Evolutionary conservation across 805 yeast genomes (phyloP).

Genomic region (Deakozyma indianensis): DNA sequence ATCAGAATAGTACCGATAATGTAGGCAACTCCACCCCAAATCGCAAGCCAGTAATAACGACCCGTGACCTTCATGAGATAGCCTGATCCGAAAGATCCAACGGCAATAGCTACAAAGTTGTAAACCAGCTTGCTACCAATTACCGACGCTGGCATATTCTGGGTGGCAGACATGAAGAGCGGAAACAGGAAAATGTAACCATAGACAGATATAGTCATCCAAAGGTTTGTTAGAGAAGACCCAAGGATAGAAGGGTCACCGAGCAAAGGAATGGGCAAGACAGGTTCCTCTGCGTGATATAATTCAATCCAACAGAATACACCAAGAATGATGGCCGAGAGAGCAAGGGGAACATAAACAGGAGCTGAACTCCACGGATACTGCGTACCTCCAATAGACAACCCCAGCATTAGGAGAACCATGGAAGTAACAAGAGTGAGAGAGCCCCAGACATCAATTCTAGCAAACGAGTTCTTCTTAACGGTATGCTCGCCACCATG

Average conservation of each 20-base stretch:
- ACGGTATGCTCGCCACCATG: conserved; percentile 11
- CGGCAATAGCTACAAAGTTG: conserved; percentile 53
- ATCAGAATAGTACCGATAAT: conserved; percentile 32
- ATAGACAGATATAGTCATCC: conserved; percentile 21
- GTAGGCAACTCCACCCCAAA: conserved; percentile 28
- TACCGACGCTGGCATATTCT: conserved; percentile 57
- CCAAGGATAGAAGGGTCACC: conserved; percentile 41
- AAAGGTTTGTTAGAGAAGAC: conserved; percentile 51
- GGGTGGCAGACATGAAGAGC: conserved; percentile 48
- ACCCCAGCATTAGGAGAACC: conserved; percentile 40
- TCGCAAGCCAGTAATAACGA: conserved; percentile 36
- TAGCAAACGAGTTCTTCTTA: conserved; percentile 30
- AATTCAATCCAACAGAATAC: conserved; percentile 36
- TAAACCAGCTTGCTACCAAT: conserved; percentile 37
- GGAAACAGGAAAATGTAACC: not conserved
- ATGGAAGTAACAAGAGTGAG: conserved; percentile 39
- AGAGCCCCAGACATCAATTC: conserved; percentile 54
- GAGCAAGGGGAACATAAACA: conserved; percentile 7
- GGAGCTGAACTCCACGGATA: conserved; percentile 28
- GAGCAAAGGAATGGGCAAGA: conserved; percentile 45
- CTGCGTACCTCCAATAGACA: conserved; percentile 46
- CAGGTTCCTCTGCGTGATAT: conserved; percentile 40
- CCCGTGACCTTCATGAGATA: conserved; percentile 55
- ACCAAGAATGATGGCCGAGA: conserved; percentile 21
- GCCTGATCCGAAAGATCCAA: conserved; percentile 57